Evolutionary conservation across 2,329 filamentous ascomycete genomes (phyloP), one percentile per base, ranked within the genome.

Genomic region (Pseudogymnoascus sp.): DNA sequence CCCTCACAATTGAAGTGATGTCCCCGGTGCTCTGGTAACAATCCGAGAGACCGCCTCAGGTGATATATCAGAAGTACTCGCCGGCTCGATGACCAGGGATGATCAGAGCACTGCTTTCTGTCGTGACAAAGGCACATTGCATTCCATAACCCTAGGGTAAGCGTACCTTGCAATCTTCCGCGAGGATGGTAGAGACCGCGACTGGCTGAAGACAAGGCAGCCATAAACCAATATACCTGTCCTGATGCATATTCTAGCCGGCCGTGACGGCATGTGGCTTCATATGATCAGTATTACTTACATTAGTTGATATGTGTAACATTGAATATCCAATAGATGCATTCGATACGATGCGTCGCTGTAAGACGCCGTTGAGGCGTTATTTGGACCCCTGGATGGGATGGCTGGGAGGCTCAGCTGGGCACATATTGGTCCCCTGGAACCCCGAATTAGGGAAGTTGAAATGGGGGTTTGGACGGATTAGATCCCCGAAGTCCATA

Each of bases 281-380:
- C 45, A 31, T 31, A 33, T 52, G 18, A 15, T 10, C 45, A 31
- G 45, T 52, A 52, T 52, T 18, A 52, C 27, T 52, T 33, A 31
- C 45, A 52, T 52, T 52, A 18, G 45, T 31, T 52, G 45, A 52
- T 31, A 18, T n/a, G 45, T 52, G 45, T 52, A 52, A 52, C 45
- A 18, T 31, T 3, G 45, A 18, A 2, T 31, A 52, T 12, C 45
- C 45, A 18, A 29, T 29, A 52, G 45, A 29, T 21, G 39, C 40
- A 27, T 27, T 45, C 21, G 40, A 27, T 45, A 27, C 21, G 12
- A 45, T 52, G 45, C 27, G 27, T n/a, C 45, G 27, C n/a, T 33
- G 45, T 52, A 52, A 31, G 45, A 52, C 45, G 45, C 45, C 27
- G 45, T 52, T 52, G 45, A 52, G 27, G 27, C 27, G 45, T 31